Conservation (phyloP, 2,329 filamentous ascomycete species). For the Sarocladiaceae sp. region DNA sequence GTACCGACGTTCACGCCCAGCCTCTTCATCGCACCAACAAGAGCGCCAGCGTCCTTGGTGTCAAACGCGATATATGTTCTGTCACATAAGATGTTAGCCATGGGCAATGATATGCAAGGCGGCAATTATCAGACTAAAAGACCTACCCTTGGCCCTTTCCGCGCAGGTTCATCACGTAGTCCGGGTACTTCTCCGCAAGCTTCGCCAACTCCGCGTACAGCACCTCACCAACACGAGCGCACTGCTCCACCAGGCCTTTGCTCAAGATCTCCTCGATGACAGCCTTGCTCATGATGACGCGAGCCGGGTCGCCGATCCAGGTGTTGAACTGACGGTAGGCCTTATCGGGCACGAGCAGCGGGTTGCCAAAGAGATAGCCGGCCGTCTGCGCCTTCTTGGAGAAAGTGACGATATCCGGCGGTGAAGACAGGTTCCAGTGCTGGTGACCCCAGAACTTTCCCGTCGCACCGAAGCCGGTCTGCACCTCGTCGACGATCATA, state of each 20-base stretch:
- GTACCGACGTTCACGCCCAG: conserved; percentile 73
- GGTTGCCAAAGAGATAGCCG: conserved; percentile 75
- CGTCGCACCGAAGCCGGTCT: conserved; percentile 76
- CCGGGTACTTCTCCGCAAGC: conserved; percentile 59
- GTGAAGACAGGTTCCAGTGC: conserved; percentile 67
- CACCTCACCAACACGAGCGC: conserved; percentile 58
- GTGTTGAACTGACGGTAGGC: conserved; percentile 84
- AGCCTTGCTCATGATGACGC: conserved; percentile 69
- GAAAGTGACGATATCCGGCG: conserved; percentile 84
- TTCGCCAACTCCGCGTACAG: conserved; percentile 59
- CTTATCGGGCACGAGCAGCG: conserved; percentile 67
- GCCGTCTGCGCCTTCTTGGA: conserved; percentile 82
- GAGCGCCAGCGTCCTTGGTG: conserved; percentile 59
- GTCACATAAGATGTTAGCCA: no score
- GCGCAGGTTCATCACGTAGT: conserved; percentile 65
- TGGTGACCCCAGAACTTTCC: conserved; percentile 86
- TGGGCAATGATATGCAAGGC: conserved; percentile 1
- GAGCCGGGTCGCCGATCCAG: conserved; percentile 78
- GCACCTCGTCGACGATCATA: conserved; percentile 78
- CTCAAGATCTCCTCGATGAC: conserved; percentile 71
- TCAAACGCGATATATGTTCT: conserved; percentile 76
- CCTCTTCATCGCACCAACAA: conserved; percentile 63
- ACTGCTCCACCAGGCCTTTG: conserved; percentile 61
- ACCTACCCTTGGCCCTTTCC: conserved; percentile 60
- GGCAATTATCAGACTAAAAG: not conserved